Percentiles rank a stretch among this genome's conserved stretches.
Conservation (phyloP, 2,329 filamentous ascomycete species). For the Penicillium sp. region DNA sequence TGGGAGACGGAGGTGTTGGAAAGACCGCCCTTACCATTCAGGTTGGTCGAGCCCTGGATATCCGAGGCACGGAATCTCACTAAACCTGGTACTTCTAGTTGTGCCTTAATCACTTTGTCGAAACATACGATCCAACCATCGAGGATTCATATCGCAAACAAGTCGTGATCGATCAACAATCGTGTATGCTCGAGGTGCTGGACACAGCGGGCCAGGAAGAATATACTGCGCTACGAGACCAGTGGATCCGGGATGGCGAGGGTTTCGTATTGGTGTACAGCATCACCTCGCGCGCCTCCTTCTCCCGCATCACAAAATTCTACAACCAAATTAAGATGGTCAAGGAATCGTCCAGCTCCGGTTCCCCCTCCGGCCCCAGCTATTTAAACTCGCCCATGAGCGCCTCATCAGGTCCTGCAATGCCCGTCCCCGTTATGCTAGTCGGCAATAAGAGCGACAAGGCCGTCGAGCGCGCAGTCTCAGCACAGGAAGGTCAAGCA, state of each 20-base stretch:
- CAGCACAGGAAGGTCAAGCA: slow-evolving; percentile 91
- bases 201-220: slow-evolving; percentile 98
- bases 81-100: slow-evolving; percentile 55
- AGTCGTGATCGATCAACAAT: slow-evolving; percentile 84
- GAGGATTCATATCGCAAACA: slow-evolving; percentile 69
- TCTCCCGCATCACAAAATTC: slow-evolving; percentile 90
- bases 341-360: slow-evolving; percentile 73
- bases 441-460: slow-evolving; percentile 98
- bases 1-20: slow-evolving; percentile 90
- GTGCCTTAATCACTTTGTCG: slow-evolving; percentile 96
- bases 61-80: not conserved
- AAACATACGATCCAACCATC: slow-evolving; percentile 74
- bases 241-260: slow-evolving; percentile 98
- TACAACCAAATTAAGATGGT: slow-evolving; percentile 96
- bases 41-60: slow-evolving; percentile 39
- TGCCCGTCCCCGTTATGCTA: slow-evolving; percentile 88
- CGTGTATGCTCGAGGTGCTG: slow-evolving; percentile 95
- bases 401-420: slow-evolving; percentile 53
- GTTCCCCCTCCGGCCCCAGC: slow-evolving; percentile 53
- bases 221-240: slow-evolving; percentile 92
- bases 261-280: slow-evolving; percentile 98
- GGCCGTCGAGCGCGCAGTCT: slow-evolving; percentile 92
- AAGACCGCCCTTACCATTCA: slow-evolving; percentile 93
- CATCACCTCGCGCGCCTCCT: slow-evolving; percentile 95
- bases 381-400: slow-evolving; percentile 51